Evolutionary conservation across 2,329 filamentous ascomycete species (phyloP).

Genomic region (Trichoderma citrinoviride): DNA sequence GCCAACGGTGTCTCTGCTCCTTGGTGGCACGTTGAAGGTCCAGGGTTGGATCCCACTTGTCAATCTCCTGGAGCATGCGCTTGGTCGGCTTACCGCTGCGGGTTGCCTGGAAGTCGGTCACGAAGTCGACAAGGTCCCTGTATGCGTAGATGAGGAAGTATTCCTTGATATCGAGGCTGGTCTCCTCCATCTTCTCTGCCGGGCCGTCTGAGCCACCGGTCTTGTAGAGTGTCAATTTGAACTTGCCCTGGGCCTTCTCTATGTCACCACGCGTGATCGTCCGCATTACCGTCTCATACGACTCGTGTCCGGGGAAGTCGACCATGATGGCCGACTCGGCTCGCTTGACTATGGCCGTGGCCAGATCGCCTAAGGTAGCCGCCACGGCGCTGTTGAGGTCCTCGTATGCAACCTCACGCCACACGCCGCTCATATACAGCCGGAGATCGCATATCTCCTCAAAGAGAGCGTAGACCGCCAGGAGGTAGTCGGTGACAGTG

Average conservation of each 20-base stretch:
- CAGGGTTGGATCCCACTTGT: conserved; percentile 42
- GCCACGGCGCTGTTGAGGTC: conserved; percentile 47
- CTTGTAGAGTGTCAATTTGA: conserved; percentile 1
- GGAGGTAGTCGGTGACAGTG: conserved; percentile 41
- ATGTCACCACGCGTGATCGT: conserved; percentile 40
- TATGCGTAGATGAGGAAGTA: conserved; percentile 44
- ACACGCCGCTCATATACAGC: conserved; percentile 38
- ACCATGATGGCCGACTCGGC: conserved; percentile 40
- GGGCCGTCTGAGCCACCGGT: neutral
- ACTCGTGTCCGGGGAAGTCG: conserved; percentile 46
- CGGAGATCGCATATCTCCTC: conserved; percentile 41
- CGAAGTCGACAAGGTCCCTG: conserved; percentile 43
- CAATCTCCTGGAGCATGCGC: conserved; percentile 38
- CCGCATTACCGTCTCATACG: conserved; percentile 42
- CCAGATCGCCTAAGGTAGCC: conserved; percentile 41
- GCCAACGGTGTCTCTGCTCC: conserved; percentile 44
- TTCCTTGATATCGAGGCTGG: conserved; percentile 43
- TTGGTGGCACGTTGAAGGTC: conserved; percentile 39
- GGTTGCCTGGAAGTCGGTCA: conserved; percentile 44
- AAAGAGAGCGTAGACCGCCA: conserved; percentile 43
- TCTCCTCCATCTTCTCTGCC: neutral
- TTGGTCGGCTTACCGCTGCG: conserved; percentile 47
- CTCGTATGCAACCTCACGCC: conserved; percentile 45
- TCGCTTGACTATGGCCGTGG: conserved; percentile 42
- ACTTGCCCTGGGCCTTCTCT: conserved; percentile 29